phyloP scores from a whole-genome alignment of 768 basidiomycete genomes.

The Boletus edulis region DNA sequence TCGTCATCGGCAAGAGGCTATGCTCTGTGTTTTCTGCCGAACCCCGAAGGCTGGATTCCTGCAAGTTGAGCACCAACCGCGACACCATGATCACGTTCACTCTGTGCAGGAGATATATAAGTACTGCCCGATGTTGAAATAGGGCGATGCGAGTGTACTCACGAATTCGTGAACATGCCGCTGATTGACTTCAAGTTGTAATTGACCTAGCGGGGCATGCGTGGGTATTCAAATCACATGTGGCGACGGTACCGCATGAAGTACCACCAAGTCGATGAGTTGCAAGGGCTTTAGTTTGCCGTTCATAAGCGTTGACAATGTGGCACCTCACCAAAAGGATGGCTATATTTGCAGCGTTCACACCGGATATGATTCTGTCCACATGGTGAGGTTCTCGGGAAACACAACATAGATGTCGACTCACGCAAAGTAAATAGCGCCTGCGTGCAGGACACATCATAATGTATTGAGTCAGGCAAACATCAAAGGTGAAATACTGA shows the following conservation, averaged over 20 bases:
- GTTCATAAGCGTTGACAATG: not conserved
- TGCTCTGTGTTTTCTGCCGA: not conserved
- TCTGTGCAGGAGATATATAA: not conserved
- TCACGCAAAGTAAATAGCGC: slow-evolving; percentile 19
- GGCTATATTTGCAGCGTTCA: slow-evolving; percentile 9
- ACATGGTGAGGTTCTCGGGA: not conserved
- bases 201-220: not conserved
- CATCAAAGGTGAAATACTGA: not conserved
- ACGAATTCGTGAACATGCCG: not conserved
- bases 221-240: not conserved
- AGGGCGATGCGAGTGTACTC: not conserved
- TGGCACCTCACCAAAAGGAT: slow-evolving; percentile 10
- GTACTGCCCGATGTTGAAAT: not conserved
- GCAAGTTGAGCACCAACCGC: slow-evolving; percentile 19
- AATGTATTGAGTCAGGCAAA: not conserved
- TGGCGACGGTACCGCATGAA: not conserved
- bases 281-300: not conserved
- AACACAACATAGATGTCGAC: not conserved
- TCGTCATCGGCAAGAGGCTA: not conserved
- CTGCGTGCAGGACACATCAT: slow-evolving; percentile 1
- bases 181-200: not conserved
- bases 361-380: slow-evolving; percentile 11
- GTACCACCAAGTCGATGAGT: not conserved
- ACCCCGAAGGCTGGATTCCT: not conserved
- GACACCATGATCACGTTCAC: slow-evolving; percentile 14